A percentile compares a stretch with the other conserved stretches of the same genome.
phyloP scores from a whole-genome alignment of 2,329 filamentous ascomycete species.

The Aspergillus intermedius region DNA sequence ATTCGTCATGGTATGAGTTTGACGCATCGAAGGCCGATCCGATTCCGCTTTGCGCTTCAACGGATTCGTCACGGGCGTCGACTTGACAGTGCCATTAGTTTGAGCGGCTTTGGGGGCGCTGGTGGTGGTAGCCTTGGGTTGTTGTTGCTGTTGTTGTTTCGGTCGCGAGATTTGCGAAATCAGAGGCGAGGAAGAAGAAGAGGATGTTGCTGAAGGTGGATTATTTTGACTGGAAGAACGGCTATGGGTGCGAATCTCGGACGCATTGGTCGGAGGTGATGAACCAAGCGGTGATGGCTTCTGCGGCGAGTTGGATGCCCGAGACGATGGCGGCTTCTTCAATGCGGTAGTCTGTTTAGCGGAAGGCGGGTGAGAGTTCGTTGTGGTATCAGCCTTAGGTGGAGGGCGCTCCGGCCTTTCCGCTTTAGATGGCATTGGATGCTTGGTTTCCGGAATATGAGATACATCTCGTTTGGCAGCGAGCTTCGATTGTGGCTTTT shows the following conservation, averaged over 20 bases:
- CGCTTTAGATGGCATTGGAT: constrained; percentile 19
- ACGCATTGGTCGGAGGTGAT: constrained; percentile 56
- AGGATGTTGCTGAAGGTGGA: constrained; percentile 32
- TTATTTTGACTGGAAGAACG: constrained; percentile 37
- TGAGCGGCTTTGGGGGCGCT: constrained; percentile 16
- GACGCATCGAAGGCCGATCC: constrained; percentile 20
- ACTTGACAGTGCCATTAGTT: constrained; percentile 24
- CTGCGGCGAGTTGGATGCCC: constrained; percentile 46
- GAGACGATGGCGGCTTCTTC: constrained; percentile 32
- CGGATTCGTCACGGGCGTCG: constrained; percentile 22
- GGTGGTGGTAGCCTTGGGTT: constrained; percentile 5
- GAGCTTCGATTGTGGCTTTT: constrained; percentile 12
- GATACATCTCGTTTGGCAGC: constrained; percentile 14
- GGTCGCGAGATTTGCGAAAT: constrained; percentile 32
- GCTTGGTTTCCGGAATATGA: constrained; percentile 13
- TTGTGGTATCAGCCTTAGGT: constrained; percentile 13
- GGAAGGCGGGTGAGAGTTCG: background rate
- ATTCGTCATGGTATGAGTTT: constrained; percentile 15
- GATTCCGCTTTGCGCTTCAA: constrained; percentile 38
- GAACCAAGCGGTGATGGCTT: constrained; percentile 58
- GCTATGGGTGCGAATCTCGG: constrained; percentile 46
- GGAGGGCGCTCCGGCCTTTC: constrained; percentile 17
- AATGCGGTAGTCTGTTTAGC: constrained; percentile 17
- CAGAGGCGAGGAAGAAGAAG: constrained; percentile 42
- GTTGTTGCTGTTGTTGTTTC: constrained; percentile 9